Evolutionary conservation across 2,329 filamentous ascomycete genomes (phyloP).

Genomic region (Aspergillus intermedius): DNA sequence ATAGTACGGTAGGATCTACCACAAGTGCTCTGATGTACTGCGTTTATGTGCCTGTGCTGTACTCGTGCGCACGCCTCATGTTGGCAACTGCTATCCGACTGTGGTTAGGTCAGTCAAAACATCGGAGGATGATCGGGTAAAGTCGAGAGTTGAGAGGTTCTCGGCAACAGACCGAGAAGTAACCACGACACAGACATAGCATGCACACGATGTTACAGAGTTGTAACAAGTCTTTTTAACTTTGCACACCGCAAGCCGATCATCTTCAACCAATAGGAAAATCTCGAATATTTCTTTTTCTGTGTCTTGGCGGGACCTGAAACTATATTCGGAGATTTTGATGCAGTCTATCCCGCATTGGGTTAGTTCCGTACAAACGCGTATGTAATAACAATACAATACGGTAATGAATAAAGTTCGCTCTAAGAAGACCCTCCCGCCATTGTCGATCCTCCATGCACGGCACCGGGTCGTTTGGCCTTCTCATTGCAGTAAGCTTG

Average conservation of each 20-base stretch:
- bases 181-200: neutral
- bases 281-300: no score
- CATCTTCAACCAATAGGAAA: no score
- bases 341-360: neutral
- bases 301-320: neutral
- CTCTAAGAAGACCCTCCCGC: neutral
- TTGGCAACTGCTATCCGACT: neutral
- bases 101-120: neutral
- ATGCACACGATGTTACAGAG: neutral
- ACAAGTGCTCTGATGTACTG: neutral
- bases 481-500: conserved; percentile 8
- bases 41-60: no score
- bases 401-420: neutral
- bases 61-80: neutral
- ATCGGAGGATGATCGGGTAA: neutral
- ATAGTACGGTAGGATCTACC: no score
- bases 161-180: neutral
- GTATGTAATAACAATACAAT: neutral
- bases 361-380: neutral
- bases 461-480: conserved; percentile 8
- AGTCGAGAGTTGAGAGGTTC: neutral
- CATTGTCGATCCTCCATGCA: neutral
- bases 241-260: no score
- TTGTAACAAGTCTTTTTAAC: no score
- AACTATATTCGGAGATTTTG: neutral